Base-by-base conservation (phyloP, 2,329 filamentous ascomycete species). In the Thielaviopsis populi region DNA sequence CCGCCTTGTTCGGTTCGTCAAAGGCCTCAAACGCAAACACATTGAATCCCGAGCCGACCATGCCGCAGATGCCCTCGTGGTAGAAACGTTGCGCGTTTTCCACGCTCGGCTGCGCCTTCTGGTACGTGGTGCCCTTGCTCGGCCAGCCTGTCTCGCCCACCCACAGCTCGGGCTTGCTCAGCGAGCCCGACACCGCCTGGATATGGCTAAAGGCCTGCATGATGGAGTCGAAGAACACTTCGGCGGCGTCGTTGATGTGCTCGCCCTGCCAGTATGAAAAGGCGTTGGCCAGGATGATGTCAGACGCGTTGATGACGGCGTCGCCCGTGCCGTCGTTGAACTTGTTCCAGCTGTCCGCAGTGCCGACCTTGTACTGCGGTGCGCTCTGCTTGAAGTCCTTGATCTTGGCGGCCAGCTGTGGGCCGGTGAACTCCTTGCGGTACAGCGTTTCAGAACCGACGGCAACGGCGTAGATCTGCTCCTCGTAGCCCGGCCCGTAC, bases 21-120 rank as follows among this genome's bases (percentile, higher is more conserved):
- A 86, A 87, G 53, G 85, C 85, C 77, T 88, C 85, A 69, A 89
- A 89, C 74, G 82, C 86, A 75, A 88, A 88, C 63, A 84, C 81
- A 69, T 87, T 86, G 67, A 83, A 78, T 66, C 83, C 83, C 82
- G 83, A 87, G 67, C 77, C 77, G 42, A 87, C 74, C 70, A 86
- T 79, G 61, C 79, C 79, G 72, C 86, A 88, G 70, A 87, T 79
- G 67, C 79, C 82, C 56, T 81, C 72, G 69, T 81, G 74, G 76
- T 79, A 88, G 76, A 83, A 89, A 27, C 73, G 75, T 67, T 78
- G 72, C 33, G 84, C 84, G 69, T 84, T 83, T 40, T 77, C 69
- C 48, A 80, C 78, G 50, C 82, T 79, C 40, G 86, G 85, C 67
- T 79, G 77, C 24, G 86, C 84, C 30, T 74, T 73, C 64, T 79